These are phyloP conservation scores for Pulveroboletus sp. DNA, from an alignment of 768 basidiomycete genomes.

Conservation along the genomic window DNA sequence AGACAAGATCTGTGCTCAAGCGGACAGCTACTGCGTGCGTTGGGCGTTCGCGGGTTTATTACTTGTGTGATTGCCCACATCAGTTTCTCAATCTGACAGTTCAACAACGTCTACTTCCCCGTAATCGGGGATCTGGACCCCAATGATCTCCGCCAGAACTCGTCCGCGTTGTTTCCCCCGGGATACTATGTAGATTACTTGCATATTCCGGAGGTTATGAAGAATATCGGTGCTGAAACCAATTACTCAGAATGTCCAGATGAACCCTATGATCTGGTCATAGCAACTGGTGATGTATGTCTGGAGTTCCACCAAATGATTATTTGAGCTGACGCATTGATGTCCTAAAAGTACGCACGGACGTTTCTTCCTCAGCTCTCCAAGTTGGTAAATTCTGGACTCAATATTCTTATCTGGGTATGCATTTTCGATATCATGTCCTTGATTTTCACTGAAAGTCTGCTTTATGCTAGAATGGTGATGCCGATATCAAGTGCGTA, in stretches of 20 bases:
- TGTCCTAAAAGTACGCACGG: conserved; percentile 30
- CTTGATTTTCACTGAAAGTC: neutral
- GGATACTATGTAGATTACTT: conserved; percentile 54
- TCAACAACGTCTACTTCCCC: conserved; percentile 49
- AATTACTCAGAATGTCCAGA: conserved; percentile 49
- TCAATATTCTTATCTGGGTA: conserved; percentile 43
- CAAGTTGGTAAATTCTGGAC: conserved; percentile 32
- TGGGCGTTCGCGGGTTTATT: too few species aligned
- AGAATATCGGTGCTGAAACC: conserved; percentile 51
- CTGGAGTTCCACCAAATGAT: neutral
- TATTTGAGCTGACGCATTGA: neutral
- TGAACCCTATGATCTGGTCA: conserved; percentile 41
- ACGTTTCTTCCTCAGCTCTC: conserved; percentile 37
- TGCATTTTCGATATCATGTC: neutral
- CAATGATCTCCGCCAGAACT: conserved; percentile 57
- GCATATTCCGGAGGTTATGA: conserved; percentile 30
- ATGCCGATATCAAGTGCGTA: conserved; percentile 27
- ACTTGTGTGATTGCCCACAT: neutral
- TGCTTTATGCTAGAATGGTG: conserved; percentile 20
- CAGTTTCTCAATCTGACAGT: conserved; percentile 25
- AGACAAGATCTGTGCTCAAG: conserved; percentile 46
- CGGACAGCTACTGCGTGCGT: conserved; percentile 58
- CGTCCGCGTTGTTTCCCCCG: conserved; percentile 52
- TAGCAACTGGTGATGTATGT: conserved; percentile 55
- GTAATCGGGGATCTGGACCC: conserved; percentile 52